A percentile compares a stretch with the other conserved stretches of the same genome.
These are phyloP conservation scores for Warburgia ugandensis DNA, from an alignment of 164 flowering plant species.

Conservation along the genomic window DNA sequence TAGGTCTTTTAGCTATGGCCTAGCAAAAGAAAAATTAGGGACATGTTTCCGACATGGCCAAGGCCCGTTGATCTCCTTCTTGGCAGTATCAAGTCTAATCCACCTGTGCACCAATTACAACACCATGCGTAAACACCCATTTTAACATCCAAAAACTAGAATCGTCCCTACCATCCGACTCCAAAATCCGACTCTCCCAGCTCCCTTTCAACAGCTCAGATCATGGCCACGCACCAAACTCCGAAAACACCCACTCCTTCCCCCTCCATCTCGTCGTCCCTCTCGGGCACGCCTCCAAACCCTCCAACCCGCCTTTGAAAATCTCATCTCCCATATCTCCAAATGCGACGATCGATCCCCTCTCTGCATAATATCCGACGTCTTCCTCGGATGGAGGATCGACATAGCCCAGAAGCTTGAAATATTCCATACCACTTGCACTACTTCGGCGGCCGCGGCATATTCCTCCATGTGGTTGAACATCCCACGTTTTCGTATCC, in stretches of 20 bases:
- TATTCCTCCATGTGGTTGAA: slow-evolving; percentile 2
- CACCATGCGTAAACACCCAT: slow-evolving; percentile 8
- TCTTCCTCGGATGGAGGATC: slow-evolving; percentile 16
- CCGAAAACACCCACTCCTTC: slow-evolving; percentile 5
- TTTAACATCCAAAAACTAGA: slow-evolving; percentile 2
- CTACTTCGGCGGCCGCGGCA: slow-evolving; percentile 10
- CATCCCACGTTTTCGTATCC: slow-evolving; percentile 7
- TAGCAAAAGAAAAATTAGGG: no score
- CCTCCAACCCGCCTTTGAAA: slow-evolving; percentile 5
- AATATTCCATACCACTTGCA: slow-evolving; percentile 1
- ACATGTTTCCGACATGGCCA: no score
- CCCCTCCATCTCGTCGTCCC: slow-evolving; percentile 3
- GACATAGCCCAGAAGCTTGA: slow-evolving; percentile 11
- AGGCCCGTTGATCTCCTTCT: slow-evolving; percentile 6
- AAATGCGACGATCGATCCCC: neutral
- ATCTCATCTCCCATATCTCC: slow-evolving; percentile 2
- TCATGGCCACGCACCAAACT: slow-evolving; percentile 11
- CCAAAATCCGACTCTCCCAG: slow-evolving; percentile 3
- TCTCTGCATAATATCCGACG: slow-evolving; percentile 3
- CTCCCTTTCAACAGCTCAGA: slow-evolving; percentile 8
- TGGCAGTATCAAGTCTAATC: slow-evolving; percentile 1
- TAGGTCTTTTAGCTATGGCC: no score
- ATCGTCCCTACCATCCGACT: slow-evolving; percentile 1
- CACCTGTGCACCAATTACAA: neutral
- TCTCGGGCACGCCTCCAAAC: slow-evolving; percentile 3